Evolutionary conservation across 1,284 basidiomycete species (phyloP).

Genomic region (Boletellus deceptivus): DNA sequence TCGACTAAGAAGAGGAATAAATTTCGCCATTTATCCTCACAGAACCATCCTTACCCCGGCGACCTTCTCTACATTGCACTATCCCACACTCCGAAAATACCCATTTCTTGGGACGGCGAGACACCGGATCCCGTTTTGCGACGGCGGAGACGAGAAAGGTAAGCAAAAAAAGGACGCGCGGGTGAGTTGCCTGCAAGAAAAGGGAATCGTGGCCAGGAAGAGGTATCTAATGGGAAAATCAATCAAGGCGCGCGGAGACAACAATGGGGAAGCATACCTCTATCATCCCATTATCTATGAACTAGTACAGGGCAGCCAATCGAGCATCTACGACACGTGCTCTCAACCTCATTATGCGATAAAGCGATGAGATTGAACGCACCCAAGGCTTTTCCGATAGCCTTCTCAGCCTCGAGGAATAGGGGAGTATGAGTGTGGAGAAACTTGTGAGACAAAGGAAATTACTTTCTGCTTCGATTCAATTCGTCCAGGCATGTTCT

Average conservation of each 20-base stretch:
- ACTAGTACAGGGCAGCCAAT: constrained; percentile 54
- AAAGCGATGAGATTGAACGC: constrained; percentile 16
- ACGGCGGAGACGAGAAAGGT: constrained; percentile 63
- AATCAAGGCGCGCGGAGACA: constrained; percentile 5
- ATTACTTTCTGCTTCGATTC: constrained; percentile 53
- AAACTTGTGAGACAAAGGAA: background rate
- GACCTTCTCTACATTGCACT: constrained; percentile 29
- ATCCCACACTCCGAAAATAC: constrained; percentile 67
- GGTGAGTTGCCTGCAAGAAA: constrained; percentile 60
- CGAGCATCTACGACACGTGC: constrained; percentile 43
- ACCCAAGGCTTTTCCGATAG: constrained; percentile 51
- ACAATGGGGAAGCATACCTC: constrained; percentile 37
- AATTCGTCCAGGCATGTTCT: constrained; percentile 44
- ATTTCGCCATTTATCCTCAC: constrained; percentile 26
- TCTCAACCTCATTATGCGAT: constrained; percentile 3
- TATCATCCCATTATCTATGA: constrained; percentile 60
- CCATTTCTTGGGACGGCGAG: constrained; percentile 66
- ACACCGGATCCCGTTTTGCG: constrained; percentile 68
- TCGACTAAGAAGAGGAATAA: background rate
- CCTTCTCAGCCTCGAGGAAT: constrained; percentile 45
- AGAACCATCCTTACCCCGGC: constrained; percentile 13
- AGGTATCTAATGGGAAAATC: constrained; percentile 31
- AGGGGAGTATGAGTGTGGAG: constrained; percentile 1
- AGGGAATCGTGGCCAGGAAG: constrained; percentile 42
- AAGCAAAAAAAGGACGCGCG: constrained; percentile 58